Conservation (phyloP, 495 filamentous ascomycete genomes). For the Pyrenopolyporus hunteri region DNA sequence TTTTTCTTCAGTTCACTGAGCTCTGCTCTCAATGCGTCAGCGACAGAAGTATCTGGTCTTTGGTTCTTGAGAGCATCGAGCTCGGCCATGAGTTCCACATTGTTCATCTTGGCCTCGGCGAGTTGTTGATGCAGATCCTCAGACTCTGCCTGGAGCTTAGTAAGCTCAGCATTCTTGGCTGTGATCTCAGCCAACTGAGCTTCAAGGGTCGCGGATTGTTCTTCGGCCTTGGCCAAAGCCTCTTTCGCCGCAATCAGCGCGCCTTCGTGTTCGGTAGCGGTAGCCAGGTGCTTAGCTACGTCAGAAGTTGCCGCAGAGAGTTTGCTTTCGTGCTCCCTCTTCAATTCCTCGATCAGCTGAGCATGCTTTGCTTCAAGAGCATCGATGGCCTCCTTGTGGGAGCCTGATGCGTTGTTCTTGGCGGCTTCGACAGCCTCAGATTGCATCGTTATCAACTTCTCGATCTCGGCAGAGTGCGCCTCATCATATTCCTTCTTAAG, state of each 20-base stretch:
- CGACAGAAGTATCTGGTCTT: conserved; percentile 58
- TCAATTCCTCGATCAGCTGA: conserved; percentile 50
- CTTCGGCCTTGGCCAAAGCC: conserved; percentile 36
- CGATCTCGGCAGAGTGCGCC: conserved; percentile 53
- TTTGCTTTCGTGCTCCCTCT: conserved; percentile 45
- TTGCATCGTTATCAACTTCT: conserved; percentile 54
- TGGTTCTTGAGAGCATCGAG: conserved; percentile 58
- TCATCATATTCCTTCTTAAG: conserved; percentile 53
- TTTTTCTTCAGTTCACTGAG: conserved; percentile 47
- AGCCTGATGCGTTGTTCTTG: conserved; percentile 43
- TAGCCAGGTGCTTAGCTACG: conserved; percentile 31
- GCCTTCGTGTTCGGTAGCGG: conserved; percentile 31
- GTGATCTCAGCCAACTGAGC: conserved; percentile 34
- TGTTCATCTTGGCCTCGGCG: conserved; percentile 61
- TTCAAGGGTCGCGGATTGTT: conserved; percentile 30
- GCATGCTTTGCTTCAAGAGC: conserved; percentile 50
- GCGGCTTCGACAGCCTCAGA: conserved; percentile 50
- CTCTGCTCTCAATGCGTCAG: conserved; percentile 51
- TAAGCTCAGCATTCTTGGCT: conserved; percentile 42
- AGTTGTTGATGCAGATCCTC: conserved; percentile 55
- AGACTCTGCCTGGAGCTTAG: conserved; percentile 49
- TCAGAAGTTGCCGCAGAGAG: conserved; percentile 31
- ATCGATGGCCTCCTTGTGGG: conserved; percentile 45
- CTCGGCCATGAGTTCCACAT: conserved; percentile 59
- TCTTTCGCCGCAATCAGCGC: conserved; percentile 33